Evolutionary conservation across 805 yeast species (phyloP).

Genomic region (Isabelozyma gotoi): DNA sequence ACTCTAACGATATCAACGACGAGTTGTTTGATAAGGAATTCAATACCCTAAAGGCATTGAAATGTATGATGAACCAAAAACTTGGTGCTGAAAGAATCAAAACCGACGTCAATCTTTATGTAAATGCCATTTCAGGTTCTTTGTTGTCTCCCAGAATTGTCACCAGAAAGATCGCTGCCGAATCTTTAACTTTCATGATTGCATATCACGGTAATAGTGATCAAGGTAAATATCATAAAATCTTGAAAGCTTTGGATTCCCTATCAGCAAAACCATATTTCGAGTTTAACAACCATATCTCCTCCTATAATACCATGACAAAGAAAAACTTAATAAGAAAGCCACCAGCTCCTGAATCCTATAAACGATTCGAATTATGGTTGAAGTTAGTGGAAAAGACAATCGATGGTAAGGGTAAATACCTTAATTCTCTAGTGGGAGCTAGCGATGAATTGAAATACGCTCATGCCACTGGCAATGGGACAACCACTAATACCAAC

Average conservation of each 20-base stretch:
- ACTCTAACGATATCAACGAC: constrained; percentile 39
- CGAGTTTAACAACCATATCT: constrained; percentile 35
- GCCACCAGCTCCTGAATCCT: constrained; percentile 33
- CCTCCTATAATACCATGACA: constrained; percentile 3
- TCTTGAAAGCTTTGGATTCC: constrained; percentile 51
- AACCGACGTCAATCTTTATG: constrained; percentile 39
- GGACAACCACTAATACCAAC: constrained; percentile 38
- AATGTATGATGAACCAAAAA: constrained; percentile 65
- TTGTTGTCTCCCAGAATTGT: constrained; percentile 70
- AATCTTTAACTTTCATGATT: constrained; percentile 56
- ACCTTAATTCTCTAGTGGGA: constrained; percentile 86
- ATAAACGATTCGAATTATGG: constrained; percentile 71
- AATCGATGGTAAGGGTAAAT: constrained; percentile 79
- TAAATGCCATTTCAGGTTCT: constrained; percentile 68
- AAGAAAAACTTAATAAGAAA: constrained; percentile 32
- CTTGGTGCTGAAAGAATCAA: constrained; percentile 61
- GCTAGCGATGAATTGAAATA: constrained; percentile 79
- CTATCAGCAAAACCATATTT: constrained; percentile 38
- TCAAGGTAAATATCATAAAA: constrained; percentile 53
- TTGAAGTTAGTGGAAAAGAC: constrained; percentile 62
- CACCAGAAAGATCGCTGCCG: constrained; percentile 79
- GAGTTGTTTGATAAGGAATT: constrained; percentile 70
- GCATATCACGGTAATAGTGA: constrained; percentile 36
- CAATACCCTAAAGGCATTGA: constrained; percentile 73
- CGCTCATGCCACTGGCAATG: constrained; percentile 20